Base-by-base conservation (phyloP, 441 rosid genomes). In the Aquilaria agallochum region DNA sequence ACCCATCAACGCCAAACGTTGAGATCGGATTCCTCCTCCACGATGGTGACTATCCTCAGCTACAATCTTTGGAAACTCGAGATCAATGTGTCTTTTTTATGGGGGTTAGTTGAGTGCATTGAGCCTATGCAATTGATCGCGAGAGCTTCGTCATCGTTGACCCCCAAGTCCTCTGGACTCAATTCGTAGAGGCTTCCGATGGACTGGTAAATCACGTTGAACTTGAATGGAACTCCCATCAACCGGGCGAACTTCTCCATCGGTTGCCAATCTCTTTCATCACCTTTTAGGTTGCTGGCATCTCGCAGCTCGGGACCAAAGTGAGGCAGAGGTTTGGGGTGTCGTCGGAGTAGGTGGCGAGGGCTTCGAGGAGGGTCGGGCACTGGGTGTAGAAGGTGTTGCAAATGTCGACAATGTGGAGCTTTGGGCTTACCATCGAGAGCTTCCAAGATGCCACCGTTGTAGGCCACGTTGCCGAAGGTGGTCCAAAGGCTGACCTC, bases 401-500 rank as follows among this genome's bases (percentile, higher is more conserved):
- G 74, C 95, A 89, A 20, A 90, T 76, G 73, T 94, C 97, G 30
- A 94, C 68, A 14, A 94, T 90, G 62, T 94, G 98, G 33, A 90
- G 74, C 68, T 87, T 89, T 89, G 55, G 55, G 61, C 72, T 94
- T 93, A 4, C 95, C 89, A 15, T 88, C 96, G 5, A 94, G 77
- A 13, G 97, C 95, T 74, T 94, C 97, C 81, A 94, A 74, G 30
- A 94, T 85, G 6, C 97, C 96, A 53, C 97, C 97, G 56, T 90
- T 94, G 50, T 87, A 85, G 11, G 97, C 88, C 5, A 89, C 96
- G 71, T 94, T 96, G 12, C 97, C 98, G 34, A 94, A 94, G 63
- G 95, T 94, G 33, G 83, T 85, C 98, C 97, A 94, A 3, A 97
- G 97, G 69, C 89, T 85, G 50, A 85, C 95, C 81, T 90, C 98